Evolutionary conservation across 75 land plant species (phyloP).

Genomic region (Picea glauca): DNA sequence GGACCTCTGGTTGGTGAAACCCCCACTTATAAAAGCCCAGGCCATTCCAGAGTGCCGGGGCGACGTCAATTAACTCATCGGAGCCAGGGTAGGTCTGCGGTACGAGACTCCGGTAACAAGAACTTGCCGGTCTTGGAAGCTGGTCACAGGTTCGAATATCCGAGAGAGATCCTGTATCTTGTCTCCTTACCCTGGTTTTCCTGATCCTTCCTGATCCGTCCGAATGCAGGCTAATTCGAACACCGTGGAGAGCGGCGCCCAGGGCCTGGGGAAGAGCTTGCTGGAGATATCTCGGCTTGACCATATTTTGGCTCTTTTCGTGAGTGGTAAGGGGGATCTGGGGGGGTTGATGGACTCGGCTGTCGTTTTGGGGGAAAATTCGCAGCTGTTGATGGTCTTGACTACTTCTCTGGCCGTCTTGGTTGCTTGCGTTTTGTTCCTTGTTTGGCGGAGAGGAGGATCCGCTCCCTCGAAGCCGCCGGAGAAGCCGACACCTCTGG

Average conservation of each 20-base stretch:
- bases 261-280: constrained; percentile 4
- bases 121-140: no score
- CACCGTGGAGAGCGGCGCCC: background rate
- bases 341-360: background rate
- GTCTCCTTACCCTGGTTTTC: background rate
- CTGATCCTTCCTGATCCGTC: background rate
- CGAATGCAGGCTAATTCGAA: constrained; percentile 7
- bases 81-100: background rate
- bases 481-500: constrained; percentile 19
- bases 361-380: background rate
- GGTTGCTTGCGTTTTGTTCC: constrained; percentile 22
- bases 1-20: constrained; percentile 8
- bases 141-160: no score
- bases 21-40: background rate
- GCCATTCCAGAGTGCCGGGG: background rate
- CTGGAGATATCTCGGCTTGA: constrained; percentile 22
- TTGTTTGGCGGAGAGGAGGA: constrained; percentile 30
- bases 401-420: constrained; percentile 41
- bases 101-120: no score
- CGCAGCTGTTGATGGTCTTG: constrained; percentile 16
- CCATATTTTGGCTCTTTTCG: constrained; percentile 19
- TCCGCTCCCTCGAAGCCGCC: constrained; percentile 15
- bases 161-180: background rate
- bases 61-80: background rate
- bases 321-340: constrained; percentile 14